A percentile compares a stretch with the other conserved stretches of the same genome.
Conservation (phyloP, 2,329 filamentous ascomycete genomes). For the Colletotrichum sansevieriae region DNA sequence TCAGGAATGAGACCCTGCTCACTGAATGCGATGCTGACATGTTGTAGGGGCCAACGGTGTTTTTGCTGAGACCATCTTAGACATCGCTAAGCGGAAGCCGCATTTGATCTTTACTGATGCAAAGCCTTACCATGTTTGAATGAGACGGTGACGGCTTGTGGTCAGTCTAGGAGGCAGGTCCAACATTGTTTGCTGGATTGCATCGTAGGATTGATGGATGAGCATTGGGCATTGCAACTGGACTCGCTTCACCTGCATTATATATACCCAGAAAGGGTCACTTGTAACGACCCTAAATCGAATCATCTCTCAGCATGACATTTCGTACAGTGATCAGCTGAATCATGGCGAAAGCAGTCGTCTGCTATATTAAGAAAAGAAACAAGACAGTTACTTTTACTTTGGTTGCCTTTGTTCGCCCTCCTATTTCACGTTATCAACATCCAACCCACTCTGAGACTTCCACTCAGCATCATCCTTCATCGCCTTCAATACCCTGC, state of each 20-base stretch:
- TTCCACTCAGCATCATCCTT: conserved; percentile 46
- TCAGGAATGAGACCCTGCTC: not conserved
- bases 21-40: not conserved
- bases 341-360: not conserved
- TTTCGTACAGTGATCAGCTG: not conserved
- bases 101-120: conserved; percentile 81
- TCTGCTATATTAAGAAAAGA: not conserved
- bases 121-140: conserved; percentile 67
- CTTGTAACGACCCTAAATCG: not conserved
- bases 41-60: conserved; percentile 87
- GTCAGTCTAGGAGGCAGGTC: not conserved
- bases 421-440: conserved; percentile 35
- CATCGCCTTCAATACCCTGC: conserved; percentile 56
- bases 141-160: not conserved
- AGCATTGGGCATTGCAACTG: conserved; percentile 25
- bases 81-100: conserved; percentile 89
- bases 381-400: not conserved
- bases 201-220: not conserved
- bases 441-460: conserved; percentile 20
- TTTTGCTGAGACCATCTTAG: conserved; percentile 91
- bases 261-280: conserved; percentile 31
- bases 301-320: not conserved
- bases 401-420: not conserved
- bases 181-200: not conserved
- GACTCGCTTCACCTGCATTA: conserved; percentile 27